Evolutionary conservation across 495 filamentous ascomycete genomes (phyloP).

Genomic region (Lepraria neglecta): DNA sequence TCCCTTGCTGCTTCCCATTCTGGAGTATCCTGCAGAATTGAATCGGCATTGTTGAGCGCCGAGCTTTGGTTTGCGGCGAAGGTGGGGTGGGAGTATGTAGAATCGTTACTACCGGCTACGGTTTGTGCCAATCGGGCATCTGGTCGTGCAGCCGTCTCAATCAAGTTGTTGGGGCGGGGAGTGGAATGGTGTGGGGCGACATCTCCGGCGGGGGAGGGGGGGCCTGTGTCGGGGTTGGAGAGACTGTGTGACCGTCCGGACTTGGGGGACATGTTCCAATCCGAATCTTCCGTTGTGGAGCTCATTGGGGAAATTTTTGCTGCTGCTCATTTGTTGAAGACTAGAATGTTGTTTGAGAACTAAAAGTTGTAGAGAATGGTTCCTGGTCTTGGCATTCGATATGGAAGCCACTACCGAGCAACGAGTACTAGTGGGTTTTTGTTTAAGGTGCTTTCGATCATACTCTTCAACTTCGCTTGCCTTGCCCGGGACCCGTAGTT

Average conservation of each 20-base stretch:
- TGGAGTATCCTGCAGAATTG: conserved; percentile 20
- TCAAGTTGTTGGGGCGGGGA: conserved; percentile 11
- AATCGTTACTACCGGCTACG: conserved; percentile 1
- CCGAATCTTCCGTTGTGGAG: conserved; percentile 20
- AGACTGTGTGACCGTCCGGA: conserved; percentile 16
- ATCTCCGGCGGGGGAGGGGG: conserved; percentile 6
- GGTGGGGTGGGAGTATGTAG: neutral
- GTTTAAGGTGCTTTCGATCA: too few relatives aligned
- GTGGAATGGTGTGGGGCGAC: neutral
- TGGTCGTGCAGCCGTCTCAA: conserved; percentile 7
- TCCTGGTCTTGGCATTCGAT: neutral
- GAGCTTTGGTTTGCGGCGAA: neutral
- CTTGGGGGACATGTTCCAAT: conserved; percentile 19
- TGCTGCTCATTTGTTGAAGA: neutral
- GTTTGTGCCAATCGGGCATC: conserved; percentile 10
- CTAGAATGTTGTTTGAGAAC: neutral
- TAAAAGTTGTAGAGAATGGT: neutral
- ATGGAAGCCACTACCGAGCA: too few relatives aligned
- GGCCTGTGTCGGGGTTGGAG: conserved; percentile 7
- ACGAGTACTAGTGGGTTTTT: too few relatives aligned
- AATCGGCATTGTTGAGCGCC: neutral
- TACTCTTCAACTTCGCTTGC: too few relatives aligned
- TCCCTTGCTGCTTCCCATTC: conserved; percentile 40
- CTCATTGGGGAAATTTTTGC: conserved; percentile 1
- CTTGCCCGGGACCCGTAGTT: too few relatives aligned